Conservation (phyloP, 768 basidiomycete genomes). For the Kwoniella newhampshirensis region DNA sequence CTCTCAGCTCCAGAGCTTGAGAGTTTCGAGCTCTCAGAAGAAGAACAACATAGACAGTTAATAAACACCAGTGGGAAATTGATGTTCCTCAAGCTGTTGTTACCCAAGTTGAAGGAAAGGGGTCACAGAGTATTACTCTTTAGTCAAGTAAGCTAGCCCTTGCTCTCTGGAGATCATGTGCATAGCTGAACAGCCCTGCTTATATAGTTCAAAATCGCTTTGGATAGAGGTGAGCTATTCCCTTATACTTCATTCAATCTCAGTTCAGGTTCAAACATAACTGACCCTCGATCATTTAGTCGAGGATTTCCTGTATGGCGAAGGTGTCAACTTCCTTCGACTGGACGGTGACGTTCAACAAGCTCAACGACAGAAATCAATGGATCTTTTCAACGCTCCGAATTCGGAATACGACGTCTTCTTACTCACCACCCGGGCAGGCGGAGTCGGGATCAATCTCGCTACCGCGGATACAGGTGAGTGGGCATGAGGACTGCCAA, state of each 20-base stretch:
- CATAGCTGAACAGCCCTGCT: neutral
- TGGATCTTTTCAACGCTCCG: constrained; percentile 90
- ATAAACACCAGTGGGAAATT: constrained; percentile 85
- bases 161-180: neutral
- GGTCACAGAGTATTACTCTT: constrained; percentile 89
- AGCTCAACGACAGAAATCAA: constrained; percentile 80
- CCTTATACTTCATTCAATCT: neutral
- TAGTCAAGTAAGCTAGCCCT: constrained; percentile 66
- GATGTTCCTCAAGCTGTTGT: constrained; percentile 68
- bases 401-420: constrained; percentile 88
- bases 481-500: constrained; percentile 56
- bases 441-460: constrained; percentile 80
- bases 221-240: constrained; percentile 61
- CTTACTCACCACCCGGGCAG: constrained; percentile 86
- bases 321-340: constrained; percentile 74
- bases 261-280: neutral
- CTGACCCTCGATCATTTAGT: constrained; percentile 50
- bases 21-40: constrained; percentile 61
- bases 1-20: constrained; percentile 78
- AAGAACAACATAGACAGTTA: constrained; percentile 72
- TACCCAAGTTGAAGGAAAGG: constrained; percentile 78
- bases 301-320: constrained; percentile 82
- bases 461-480: constrained; percentile 77
- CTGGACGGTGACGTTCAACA: constrained; percentile 87
- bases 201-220: constrained; percentile 77